A percentile compares a stretch with the other conserved stretches of the same genome.
Evolutionary conservation across 768 basidiomycete species (phyloP).

Genomic region (Amanita rimosa): DNA sequence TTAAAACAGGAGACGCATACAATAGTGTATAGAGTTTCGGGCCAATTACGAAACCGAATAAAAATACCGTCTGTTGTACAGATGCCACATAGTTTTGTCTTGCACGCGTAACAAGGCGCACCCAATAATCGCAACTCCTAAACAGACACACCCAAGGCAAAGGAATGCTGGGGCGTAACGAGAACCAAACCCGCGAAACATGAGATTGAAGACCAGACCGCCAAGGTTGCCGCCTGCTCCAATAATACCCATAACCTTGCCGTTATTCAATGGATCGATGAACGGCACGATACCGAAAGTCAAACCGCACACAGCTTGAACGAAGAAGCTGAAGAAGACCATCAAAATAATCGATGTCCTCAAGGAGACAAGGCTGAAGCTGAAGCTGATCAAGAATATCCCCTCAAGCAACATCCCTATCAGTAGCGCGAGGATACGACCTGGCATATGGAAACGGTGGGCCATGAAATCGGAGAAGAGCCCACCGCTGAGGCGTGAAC

Average conservation of each 20-base stretch:
- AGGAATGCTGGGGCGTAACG: neutral
- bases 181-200: neutral
- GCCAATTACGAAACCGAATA: neutral
- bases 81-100: neutral
- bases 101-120: neutral
- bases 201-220: slow-evolving; percentile 1
- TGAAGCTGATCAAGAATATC: neutral
- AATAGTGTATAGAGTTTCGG: neutral
- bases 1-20: no score
- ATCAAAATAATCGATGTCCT: neutral
- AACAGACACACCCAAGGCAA: neutral
- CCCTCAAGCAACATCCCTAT: neutral
- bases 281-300: slow-evolving; percentile 3
- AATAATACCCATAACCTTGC: slow-evolving; percentile 2
- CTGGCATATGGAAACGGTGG: neutral
- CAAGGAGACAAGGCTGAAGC: neutral
- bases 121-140: neutral
- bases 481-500: slow-evolving; percentile 1
- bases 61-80: neutral
- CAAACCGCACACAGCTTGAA: neutral
- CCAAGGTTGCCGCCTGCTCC: neutral
- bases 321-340: slow-evolving; percentile 5
- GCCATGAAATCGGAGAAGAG: slow-evolving; percentile 5
- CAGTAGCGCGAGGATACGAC: slow-evolving; percentile 1
- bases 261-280: slow-evolving; percentile 3